Percentiles rank a stretch among this genome's conserved stretches.
These are phyloP conservation scores for Akanthomyces uredinophilus DNA, from an alignment of 2,329 filamentous ascomycete genomes.

Conservation along the genomic window DNA sequence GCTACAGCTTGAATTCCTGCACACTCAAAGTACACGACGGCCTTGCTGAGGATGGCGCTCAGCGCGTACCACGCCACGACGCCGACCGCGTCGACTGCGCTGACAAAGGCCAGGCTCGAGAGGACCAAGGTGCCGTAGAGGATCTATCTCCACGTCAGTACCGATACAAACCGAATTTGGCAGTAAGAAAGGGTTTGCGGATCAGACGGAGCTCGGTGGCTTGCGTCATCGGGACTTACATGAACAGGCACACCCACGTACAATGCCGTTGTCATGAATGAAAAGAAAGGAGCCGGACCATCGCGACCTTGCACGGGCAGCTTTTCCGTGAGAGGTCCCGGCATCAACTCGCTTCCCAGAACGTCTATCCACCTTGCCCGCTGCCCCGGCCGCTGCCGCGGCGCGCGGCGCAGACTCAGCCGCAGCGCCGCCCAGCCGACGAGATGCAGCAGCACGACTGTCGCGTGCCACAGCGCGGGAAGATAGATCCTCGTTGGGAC, in stretches of 20 bases:
- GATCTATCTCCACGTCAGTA: background rate
- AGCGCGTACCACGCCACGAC: conserved; percentile 1
- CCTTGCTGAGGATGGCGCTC: background rate
- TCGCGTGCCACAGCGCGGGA: no score
- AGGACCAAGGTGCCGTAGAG: background rate
- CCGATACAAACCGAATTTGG: no score
- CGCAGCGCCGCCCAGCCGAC: background rate
- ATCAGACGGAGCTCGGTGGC: background rate
- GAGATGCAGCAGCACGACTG: no score
- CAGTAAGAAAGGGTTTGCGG: background rate
- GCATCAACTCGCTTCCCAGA: background rate
- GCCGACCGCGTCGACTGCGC: background rate
- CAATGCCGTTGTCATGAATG: background rate
- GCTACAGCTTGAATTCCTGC: background rate
- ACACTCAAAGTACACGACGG: background rate
- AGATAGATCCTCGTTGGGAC: no score
- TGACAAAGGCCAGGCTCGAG: background rate
- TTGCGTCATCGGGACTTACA: background rate
- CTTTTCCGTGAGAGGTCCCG: background rate
- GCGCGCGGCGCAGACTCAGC: background rate
- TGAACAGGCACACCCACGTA: background rate
- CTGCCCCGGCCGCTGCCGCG: no score
- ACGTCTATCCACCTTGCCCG: no score
- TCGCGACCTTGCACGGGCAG: background rate
- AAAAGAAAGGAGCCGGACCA: background rate